phyloP scores from a whole-genome alignment of 1,139 yeast genomes.

The Geotrichum siamense region DNA sequence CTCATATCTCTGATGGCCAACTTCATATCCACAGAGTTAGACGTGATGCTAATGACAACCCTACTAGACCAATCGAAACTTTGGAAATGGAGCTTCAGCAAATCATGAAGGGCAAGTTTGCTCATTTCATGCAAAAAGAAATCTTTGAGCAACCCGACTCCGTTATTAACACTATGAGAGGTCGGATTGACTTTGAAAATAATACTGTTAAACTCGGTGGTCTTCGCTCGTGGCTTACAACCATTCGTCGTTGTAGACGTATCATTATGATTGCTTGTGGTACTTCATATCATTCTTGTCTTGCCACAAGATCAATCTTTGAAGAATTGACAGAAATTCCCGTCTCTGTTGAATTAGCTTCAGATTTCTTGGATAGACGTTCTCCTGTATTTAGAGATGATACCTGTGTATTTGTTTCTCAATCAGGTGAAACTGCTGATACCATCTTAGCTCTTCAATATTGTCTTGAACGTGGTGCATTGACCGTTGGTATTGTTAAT shows the following conservation, averaged over 20 bases:
- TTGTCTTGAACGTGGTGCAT: slow-evolving; percentile 94
- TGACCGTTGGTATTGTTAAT: slow-evolving; percentile 92
- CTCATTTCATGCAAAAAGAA: slow-evolving; percentile 98
- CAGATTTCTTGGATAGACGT: slow-evolving; percentile 91
- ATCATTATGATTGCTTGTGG: slow-evolving; percentile 99
- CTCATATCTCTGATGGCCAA: slow-evolving; percentile 97
- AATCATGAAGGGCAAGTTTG: slow-evolving; percentile 95
- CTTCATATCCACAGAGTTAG: slow-evolving; percentile 96
- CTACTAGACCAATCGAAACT: slow-evolving; percentile 93
- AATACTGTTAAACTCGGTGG: slow-evolving; percentile 82
- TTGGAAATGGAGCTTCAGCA: slow-evolving; percentile 95
- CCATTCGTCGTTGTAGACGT: slow-evolving; percentile 91
- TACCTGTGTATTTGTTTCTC: slow-evolving; percentile 95
- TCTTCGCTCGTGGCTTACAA: slow-evolving; percentile 71
- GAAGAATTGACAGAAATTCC: slow-evolving; percentile 97
- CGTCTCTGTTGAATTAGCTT: slow-evolving; percentile 91
- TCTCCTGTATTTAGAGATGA: slow-evolving; percentile 98
- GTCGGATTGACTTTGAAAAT: slow-evolving; percentile 89
- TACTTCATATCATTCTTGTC: slow-evolving; percentile 96
- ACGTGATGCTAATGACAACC: slow-evolving; percentile 82
- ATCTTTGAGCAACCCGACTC: slow-evolving; percentile 98
- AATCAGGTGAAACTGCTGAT: slow-evolving; percentile 99
- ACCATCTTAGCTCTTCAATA: slow-evolving; percentile 94
- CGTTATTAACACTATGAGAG: slow-evolving; percentile 97
- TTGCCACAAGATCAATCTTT: slow-evolving; percentile 92